Conservation (phyloP, 345 rosid genomes). For the Bruguiera gymnorhiza region DNA sequence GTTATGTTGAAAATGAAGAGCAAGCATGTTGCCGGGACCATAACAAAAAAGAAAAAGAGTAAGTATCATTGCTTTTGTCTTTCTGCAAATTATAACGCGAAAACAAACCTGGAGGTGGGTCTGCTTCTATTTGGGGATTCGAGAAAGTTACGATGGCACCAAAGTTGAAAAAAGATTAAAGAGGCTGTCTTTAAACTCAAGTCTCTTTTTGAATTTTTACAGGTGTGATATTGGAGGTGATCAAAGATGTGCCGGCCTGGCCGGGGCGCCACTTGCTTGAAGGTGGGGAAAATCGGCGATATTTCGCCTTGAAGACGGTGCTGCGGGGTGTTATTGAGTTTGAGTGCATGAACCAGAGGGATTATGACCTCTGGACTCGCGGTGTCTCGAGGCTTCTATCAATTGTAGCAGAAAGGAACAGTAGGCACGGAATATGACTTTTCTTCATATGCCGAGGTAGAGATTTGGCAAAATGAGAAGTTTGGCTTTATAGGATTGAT, state of each 20-base stretch:
- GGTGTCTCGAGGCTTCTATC: slow-evolving; percentile 85
- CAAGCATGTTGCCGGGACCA: slow-evolving; percentile 90
- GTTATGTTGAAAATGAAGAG: slow-evolving; percentile 99
- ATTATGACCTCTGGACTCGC: slow-evolving; percentile 88
- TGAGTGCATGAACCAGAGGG: slow-evolving; percentile 54
- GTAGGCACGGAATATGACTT: slow-evolving; percentile 31
- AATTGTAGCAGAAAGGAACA: slow-evolving; percentile 56
- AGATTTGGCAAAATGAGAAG: too few relatives aligned
- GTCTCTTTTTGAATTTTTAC: slow-evolving; percentile 27
- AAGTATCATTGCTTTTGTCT: slow-evolving; percentile 47
- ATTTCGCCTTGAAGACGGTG: slow-evolving; percentile 19
- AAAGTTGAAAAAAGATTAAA: slow-evolving; percentile 35
- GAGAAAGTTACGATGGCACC: slow-evolving; percentile 52
- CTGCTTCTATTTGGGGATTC: slow-evolving; percentile 72
- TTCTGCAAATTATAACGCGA: slow-evolving; percentile 40
- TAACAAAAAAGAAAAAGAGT: slow-evolving; percentile 99
- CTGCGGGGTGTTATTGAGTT: slow-evolving; percentile 6
- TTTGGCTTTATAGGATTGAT: too few relatives aligned
- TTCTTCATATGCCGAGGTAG: not conserved
- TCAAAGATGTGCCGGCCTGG: slow-evolving; percentile 65
- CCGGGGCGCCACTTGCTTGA: slow-evolving; percentile 19
- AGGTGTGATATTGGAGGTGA: slow-evolving; percentile 80
- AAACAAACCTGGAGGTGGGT: slow-evolving; percentile 45
- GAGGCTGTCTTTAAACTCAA: slow-evolving; percentile 11
- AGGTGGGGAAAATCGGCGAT: slow-evolving; percentile 17